These are phyloP conservation scores for Huntiella moniliformis DNA, from an alignment of 2,329 filamentous ascomycete species.

Conservation along the genomic window DNA sequence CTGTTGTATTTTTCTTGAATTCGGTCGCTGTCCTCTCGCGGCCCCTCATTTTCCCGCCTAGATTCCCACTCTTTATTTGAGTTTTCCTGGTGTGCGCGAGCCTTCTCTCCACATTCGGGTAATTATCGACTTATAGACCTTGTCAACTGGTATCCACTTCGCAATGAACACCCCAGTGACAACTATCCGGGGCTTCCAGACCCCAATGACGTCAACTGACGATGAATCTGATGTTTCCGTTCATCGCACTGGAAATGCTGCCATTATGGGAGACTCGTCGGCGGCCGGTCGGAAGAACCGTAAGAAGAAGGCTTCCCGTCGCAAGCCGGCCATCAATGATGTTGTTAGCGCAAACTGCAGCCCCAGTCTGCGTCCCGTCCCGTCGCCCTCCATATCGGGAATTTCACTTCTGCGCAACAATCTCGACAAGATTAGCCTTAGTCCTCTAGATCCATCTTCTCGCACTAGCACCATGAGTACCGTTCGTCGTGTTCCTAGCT, in stretches of 20 bases:
- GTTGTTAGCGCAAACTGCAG: slow-evolving; percentile 46
- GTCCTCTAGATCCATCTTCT: slow-evolving; percentile 38
- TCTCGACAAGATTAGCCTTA: slow-evolving; percentile 46
- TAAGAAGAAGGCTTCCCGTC: slow-evolving; percentile 16
- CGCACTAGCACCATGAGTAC: slow-evolving; percentile 31
- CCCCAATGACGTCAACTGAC: slow-evolving; percentile 35
- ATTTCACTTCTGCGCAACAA: slow-evolving; percentile 60
- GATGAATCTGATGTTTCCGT: slow-evolving; percentile 32
- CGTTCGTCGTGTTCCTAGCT: slow-evolving; percentile 10
- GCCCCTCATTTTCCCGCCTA: slow-evolving; percentile 3
- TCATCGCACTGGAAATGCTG: neutral
- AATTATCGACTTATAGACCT: slow-evolving; percentile 7
- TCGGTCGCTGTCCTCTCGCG: neutral
- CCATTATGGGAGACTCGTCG: neutral
- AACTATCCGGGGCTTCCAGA: slow-evolving; percentile 39
- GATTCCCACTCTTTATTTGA: slow-evolving; percentile 10
- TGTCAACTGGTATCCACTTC: slow-evolving; percentile 14
- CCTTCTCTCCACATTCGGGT: slow-evolving; percentile 12
- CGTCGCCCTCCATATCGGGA: slow-evolving; percentile 43
- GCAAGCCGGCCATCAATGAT: slow-evolving; percentile 25
- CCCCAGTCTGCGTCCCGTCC: slow-evolving; percentile 33
- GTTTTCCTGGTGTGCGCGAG: slow-evolving; percentile 8
- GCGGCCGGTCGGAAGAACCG: slow-evolving; percentile 1
- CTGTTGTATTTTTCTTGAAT: too few relatives aligned
- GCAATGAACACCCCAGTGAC: slow-evolving; percentile 17